These are phyloP conservation scores for Umbilicaria muhlenbergii DNA, from an alignment of 495 filamentous ascomycete genomes.

Conservation along the genomic window DNA sequence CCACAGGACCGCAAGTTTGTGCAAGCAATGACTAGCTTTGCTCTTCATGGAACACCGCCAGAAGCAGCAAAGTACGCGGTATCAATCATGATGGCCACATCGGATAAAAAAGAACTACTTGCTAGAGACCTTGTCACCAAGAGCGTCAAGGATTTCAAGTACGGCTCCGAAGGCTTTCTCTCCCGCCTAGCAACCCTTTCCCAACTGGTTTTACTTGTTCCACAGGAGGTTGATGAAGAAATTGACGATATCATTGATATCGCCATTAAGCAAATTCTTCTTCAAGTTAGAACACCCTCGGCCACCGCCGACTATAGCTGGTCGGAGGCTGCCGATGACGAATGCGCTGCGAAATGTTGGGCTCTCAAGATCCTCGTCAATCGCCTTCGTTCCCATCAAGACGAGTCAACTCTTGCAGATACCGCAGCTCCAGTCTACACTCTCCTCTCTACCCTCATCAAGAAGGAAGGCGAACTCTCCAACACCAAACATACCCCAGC, in stretches of 20 bases:
- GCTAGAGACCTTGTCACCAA: conserved; percentile 68
- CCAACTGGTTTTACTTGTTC: conserved; percentile 67
- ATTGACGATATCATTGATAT: conserved; percentile 67
- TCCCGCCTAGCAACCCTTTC: conserved; percentile 69
- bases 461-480: conserved; percentile 60
- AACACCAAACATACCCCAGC: conserved; percentile 58
- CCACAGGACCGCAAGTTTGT: conserved; percentile 73
- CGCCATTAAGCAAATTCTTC: conserved; percentile 57
- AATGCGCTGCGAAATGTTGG: conserved; percentile 71
- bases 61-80: conserved; percentile 86
- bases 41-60: conserved; percentile 64
- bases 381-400: conserved; percentile 51
- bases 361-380: conserved; percentile 86
- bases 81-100: conserved; percentile 67
- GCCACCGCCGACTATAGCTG: conserved; percentile 40
- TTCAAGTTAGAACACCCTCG: conserved; percentile 43
- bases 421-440: conserved; percentile 56
- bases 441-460: conserved; percentile 59
- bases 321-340: conserved; percentile 60
- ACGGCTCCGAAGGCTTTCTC: conserved; percentile 61
- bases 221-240: conserved; percentile 54
- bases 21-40: conserved; percentile 64
- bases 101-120: conserved; percentile 72
- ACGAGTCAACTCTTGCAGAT: conserved; percentile 31
- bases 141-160: conserved; percentile 60